These are phyloP conservation scores for Aspergillus caelatus DNA, from an alignment of 2,329 filamentous ascomycete species.

Conservation along the genomic window DNA sequence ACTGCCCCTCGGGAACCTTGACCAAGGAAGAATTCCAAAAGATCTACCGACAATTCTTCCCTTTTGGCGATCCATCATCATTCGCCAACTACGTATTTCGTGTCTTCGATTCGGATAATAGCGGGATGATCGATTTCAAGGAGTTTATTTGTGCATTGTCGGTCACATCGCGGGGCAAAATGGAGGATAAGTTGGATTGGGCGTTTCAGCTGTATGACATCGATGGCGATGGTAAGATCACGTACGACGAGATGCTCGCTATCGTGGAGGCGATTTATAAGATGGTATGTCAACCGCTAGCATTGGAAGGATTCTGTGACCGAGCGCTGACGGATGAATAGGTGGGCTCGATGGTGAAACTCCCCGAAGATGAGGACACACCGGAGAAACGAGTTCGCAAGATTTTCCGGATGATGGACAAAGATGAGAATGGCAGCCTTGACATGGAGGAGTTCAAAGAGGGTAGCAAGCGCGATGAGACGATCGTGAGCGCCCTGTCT, in stretches of 20 bases:
- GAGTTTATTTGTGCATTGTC: slow-evolving; percentile 98
- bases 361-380: slow-evolving; percentile 97
- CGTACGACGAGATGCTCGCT: slow-evolving; percentile 97
- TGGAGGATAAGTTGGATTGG: slow-evolving; percentile 99
- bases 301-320: not conserved
- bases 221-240: slow-evolving; percentile 97
- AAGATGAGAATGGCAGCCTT: slow-evolving; percentile 96
- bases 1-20: slow-evolving; percentile 94
- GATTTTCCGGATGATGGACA: slow-evolving; percentile 99
- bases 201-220: slow-evolving; percentile 99
- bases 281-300: slow-evolving; percentile 67
- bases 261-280: slow-evolving; percentile 99
- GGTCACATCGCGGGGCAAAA: slow-evolving; percentile 94
- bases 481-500: slow-evolving; percentile 94
- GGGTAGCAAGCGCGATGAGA: slow-evolving; percentile 97
- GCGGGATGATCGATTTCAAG: slow-evolving; percentile 97
- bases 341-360: slow-evolving; percentile 99
- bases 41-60: slow-evolving; percentile 99
- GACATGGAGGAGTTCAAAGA: slow-evolving; percentile 99
- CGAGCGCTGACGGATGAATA: slow-evolving; percentile 42
- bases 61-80: slow-evolving; percentile 93
- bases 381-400: slow-evolving; percentile 97
- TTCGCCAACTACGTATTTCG: slow-evolving; percentile 99
- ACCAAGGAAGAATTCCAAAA: slow-evolving; percentile 99
- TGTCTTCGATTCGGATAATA: slow-evolving; percentile 97